Evolutionary conservation across 768 basidiomycete genomes (phyloP).

Genomic region (Lentinula guzmanii): DNA sequence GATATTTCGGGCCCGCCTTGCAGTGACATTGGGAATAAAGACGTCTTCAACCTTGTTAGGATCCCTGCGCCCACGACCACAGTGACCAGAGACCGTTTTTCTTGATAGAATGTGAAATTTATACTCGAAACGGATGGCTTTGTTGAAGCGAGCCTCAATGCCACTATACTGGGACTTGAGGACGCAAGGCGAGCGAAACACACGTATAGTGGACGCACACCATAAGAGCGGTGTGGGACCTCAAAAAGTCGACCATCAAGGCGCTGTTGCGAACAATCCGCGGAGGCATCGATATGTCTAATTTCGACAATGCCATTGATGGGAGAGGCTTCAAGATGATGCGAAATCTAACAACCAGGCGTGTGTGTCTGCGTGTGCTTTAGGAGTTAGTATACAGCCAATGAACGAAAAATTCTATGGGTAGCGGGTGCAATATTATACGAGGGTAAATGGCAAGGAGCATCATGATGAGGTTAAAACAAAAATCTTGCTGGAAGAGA

Average conservation of each 20-base stretch:
- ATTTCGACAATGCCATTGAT: not conserved
- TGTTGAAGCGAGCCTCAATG: not conserved
- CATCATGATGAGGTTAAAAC: too few species aligned
- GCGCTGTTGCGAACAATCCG: not conserved
- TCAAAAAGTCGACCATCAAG: not conserved
- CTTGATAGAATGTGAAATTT: not conserved
- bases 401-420: not conserved
- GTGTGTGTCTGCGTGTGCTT: not conserved
- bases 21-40: not conserved
- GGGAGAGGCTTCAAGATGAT: not conserved
- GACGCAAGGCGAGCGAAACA: not conserved
- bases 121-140: not conserved
- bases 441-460: too few species aligned
- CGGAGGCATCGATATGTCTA: not conserved
- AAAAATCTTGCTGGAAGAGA: too few species aligned
- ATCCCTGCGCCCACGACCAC: not conserved
- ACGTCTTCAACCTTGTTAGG: not conserved
- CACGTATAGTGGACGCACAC: not conserved
- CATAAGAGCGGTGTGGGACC: not conserved
- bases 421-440: not conserved
- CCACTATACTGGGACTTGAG: not conserved
- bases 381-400: not conserved
- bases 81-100: not conserved
- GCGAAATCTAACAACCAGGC: not conserved
- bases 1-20: not conserved